Percentiles rank a stretch among this genome's conserved stretches.
These are phyloP conservation scores for Priceomyces melissophilus DNA, from an alignment of 805 yeast species.

Conservation along the genomic window DNA sequence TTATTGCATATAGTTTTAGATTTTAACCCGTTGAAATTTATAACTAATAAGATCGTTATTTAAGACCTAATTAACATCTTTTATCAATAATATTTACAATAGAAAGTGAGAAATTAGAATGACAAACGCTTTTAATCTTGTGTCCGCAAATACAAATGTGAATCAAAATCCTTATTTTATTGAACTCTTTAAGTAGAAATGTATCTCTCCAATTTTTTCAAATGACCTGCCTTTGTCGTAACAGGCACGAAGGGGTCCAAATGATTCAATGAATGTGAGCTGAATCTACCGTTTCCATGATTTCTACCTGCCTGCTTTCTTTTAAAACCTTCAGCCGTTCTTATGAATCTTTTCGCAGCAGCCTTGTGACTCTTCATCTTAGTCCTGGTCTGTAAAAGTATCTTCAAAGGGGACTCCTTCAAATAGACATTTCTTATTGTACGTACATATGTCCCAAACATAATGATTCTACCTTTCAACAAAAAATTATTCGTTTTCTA, in stretches of 20 bases:
- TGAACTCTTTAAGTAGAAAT: slow-evolving; percentile 6
- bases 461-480: neutral
- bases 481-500: slow-evolving; percentile 1
- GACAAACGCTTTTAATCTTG: too few relatives aligned
- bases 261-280: slow-evolving; percentile 54
- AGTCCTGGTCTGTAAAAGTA: slow-evolving; percentile 36
- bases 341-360: slow-evolving; percentile 82
- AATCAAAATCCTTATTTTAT: neutral
- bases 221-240: slow-evolving; percentile 49
- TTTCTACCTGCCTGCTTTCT: slow-evolving; percentile 73
- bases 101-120: too few relatives aligned
- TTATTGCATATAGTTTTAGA: neutral
- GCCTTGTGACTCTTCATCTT: slow-evolving; percentile 80
- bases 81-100: too few relatives aligned
- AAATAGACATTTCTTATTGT: slow-evolving; percentile 7
- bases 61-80: too few relatives aligned
- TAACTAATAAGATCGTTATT: too few relatives aligned
- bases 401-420: slow-evolving; percentile 17
- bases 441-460: slow-evolving; percentile 5
- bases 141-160: too few relatives aligned
- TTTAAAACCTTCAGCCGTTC: slow-evolving; percentile 61
- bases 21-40: too few relatives aligned
- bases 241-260: slow-evolving; percentile 60
- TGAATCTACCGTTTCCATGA: slow-evolving; percentile 92
- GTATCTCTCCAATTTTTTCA: slow-evolving; percentile 51